Evolutionary conservation across 768 basidiomycete species (phyloP).

Genomic region (Trametes maxima): DNA sequence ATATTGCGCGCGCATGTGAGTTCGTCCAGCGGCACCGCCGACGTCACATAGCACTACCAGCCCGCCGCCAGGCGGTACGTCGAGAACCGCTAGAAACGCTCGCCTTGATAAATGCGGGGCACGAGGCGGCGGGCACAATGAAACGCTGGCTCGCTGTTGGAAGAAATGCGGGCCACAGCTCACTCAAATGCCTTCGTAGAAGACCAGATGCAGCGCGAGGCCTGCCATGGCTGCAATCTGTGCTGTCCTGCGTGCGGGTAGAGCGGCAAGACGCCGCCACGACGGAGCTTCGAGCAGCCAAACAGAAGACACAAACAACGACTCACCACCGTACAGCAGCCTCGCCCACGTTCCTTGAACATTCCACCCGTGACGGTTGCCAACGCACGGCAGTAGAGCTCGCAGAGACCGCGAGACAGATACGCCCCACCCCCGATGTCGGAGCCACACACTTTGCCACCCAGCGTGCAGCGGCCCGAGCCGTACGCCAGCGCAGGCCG

Average conservation of each 20-base stretch:
- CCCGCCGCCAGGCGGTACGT: background rate
- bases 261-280: too few relatives aligned
- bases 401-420: background rate
- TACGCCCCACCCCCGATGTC: constrained; percentile 8
- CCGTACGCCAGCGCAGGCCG: background rate
- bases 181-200: background rate
- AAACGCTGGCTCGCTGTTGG: background rate
- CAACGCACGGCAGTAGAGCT: background rate
- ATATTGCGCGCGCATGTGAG: constrained; percentile 15
- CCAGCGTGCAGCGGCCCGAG: constrained; percentile 9
- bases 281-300: too few relatives aligned
- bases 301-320: too few relatives aligned
- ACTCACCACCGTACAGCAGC: background rate
- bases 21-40: constrained; percentile 4
- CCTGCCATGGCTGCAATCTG: background rate
- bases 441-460: constrained; percentile 3
- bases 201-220: background rate
- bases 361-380: constrained; percentile 4
- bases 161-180: background rate
- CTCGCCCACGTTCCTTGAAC: background rate
- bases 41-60: constrained; percentile 4
- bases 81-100: background rate
- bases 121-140: background rate
- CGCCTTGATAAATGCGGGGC: constrained; percentile 4
- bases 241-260: background rate